Base-by-base conservation (phyloP, 2,329 filamentous ascomycete genomes). In the Penicillium rolfsii region DNA sequence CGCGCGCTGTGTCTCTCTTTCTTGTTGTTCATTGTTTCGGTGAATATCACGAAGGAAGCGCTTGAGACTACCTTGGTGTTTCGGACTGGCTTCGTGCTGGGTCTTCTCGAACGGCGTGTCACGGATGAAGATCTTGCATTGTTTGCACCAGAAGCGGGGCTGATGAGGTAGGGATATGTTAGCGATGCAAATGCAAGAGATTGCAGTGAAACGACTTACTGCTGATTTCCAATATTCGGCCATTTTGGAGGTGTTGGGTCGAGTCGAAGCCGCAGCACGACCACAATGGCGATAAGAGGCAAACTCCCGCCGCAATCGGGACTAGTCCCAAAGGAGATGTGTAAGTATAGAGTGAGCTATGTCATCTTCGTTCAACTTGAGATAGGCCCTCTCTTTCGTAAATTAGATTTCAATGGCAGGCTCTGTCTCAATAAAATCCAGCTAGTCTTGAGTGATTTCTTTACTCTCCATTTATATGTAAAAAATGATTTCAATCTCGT, bases 171-270 rank as follows among this genome's bases (percentile, higher is more conserved):
- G 8, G 5, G 3, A 12, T 3, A 26, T 5, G 28, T 65, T 46
- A 65, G 61, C 50, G n/a, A 7, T 9, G 33, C 30, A 33, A 9
- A 43, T 28, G 1, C 6, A 9, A 53, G 16, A 38, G 33, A 2
- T 28, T 9, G 1, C 3, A 19, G 16, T 5, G 22, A 26, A 38
- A 8, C 26, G 19, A 73, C 81, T 76, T 74, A 87, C 85, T 36
- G 93, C 97, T 22, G 94, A 97, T 77, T 98, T 98, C 95, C 95
- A 98, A 80, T 97, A 96, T 83, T 98, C 95, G 0, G 95, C 89
- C 95, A 99, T 98, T 19, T 24, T 58, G 26, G 28, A 38, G 30
- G 30, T 35, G 41, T 43, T 53, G 50, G 14, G 22, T 36, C 26
- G 56, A 43, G 48, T 28, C 45, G 38, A 53, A 26, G 53, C 36